Conservation (phyloP, 73 alveolate species). For the Diophrys sp. region DNA sequence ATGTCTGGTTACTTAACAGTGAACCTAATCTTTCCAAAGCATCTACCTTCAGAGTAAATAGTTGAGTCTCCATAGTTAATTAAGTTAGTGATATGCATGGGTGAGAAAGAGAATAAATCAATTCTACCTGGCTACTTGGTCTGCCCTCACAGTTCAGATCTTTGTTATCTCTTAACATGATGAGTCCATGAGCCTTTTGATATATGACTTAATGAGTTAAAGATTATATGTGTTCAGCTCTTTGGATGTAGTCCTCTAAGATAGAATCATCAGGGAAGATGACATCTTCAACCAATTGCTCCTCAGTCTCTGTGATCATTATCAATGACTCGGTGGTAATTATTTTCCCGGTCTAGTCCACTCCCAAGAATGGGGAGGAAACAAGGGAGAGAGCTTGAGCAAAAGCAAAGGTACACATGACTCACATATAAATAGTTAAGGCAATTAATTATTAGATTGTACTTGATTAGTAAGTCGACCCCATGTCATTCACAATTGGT, state of each 20-base stretch:
- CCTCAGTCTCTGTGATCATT: neutral
- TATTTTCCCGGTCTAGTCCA: too few species aligned
- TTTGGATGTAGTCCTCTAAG: neutral
- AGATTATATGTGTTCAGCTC: neutral
- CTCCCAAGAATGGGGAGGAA: too few species aligned
- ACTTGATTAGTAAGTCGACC: too few species aligned
- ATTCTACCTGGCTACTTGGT: neutral
- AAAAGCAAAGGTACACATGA: too few species aligned
- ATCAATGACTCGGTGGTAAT: neutral
- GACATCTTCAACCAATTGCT: neutral
- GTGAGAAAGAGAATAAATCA: neutral
- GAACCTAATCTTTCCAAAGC: neutral
- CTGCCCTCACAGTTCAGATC: neutral
- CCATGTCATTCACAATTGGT: too few species aligned
- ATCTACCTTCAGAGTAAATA: neutral
- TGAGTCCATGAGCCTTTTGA: too few species aligned
- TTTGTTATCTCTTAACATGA: too few species aligned
- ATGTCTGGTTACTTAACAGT: neutral
- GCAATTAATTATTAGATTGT: too few species aligned
- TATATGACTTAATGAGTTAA: too few species aligned
- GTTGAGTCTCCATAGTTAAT: neutral
- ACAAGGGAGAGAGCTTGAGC: too few species aligned
- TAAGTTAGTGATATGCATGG: neutral
- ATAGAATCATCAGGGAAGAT: neutral
- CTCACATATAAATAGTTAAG: too few species aligned